Evolutionary conservation across 2,329 filamentous ascomycete genomes (phyloP).

Genomic region (Ceratocystis destructans): DNA sequence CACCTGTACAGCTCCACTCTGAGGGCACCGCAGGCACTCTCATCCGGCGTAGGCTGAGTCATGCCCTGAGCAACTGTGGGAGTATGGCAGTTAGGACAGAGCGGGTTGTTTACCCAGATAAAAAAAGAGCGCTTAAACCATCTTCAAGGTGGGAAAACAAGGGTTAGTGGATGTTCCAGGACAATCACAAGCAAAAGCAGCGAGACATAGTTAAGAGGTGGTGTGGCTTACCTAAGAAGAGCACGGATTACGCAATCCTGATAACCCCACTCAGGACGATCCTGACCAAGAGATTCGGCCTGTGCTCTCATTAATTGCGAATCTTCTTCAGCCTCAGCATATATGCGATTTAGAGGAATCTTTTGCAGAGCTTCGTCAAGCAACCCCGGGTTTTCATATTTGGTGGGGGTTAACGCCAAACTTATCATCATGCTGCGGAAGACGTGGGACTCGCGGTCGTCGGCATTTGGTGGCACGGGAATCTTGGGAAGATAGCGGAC

Average conservation of each 20-base stretch:
- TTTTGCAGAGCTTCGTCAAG: constrained; percentile 80
- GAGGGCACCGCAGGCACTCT: constrained; percentile 73
- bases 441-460: constrained; percentile 54
- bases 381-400: constrained; percentile 91
- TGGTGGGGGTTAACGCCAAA: constrained; percentile 73
- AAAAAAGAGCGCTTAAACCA: constrained; percentile 97
- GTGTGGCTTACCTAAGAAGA: constrained; percentile 51
- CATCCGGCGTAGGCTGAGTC: constrained; percentile 74
- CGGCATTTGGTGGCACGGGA: constrained; percentile 56
- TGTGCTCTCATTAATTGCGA: constrained; percentile 74
- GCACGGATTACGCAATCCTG: constrained; percentile 92
- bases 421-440: constrained; percentile 74
- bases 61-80: constrained; percentile 73
- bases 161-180: constrained; percentile 20
- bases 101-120: constrained; percentile 90
- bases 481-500: constrained; percentile 39
- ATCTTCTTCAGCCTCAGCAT: constrained; percentile 88
- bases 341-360: constrained; percentile 81
- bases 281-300: constrained; percentile 73
- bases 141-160: constrained; percentile 20
- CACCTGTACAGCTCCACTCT: constrained; percentile 86
- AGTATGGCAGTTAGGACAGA: constrained; percentile 66
- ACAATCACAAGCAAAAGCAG: no score
- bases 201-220: background rate
- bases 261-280: constrained; percentile 84